Evolutionary conservation across 23 red algal species (phyloP).

Genomic region (Chondrus crispus): DNA sequence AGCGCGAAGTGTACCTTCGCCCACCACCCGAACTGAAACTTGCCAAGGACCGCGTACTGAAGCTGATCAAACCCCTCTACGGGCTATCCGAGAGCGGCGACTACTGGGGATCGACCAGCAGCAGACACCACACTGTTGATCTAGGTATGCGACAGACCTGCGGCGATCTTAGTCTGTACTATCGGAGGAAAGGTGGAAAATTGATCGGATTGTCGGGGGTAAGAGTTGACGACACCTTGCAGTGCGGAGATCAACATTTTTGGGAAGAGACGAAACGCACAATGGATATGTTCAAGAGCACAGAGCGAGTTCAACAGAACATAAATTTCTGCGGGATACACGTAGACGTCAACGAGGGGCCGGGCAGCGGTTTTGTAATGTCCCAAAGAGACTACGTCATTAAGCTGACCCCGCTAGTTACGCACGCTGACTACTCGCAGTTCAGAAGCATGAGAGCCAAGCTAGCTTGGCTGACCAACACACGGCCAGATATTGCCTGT

Average conservation of each 20-base stretch:
- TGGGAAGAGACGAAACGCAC: neutral
- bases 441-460: neutral
- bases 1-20: neutral
- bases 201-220: neutral
- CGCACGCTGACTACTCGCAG: neutral
- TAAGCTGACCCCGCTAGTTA: neutral
- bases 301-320: neutral
- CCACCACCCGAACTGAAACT: neutral
- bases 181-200: no score
- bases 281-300: neutral
- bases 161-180: no score
- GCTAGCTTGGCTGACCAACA: neutral
- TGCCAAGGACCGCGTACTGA: neutral
- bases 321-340: neutral
- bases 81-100: neutral
- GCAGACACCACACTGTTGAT: no score
- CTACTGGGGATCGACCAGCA: conserved; percentile 24
- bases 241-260: neutral
- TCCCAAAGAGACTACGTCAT: neutral
- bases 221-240: neutral
- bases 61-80: conserved; percentile 30
- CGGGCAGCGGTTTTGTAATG: neutral
- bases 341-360: neutral
- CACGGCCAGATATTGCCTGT: neutral
- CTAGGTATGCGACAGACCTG: no score